Conservation (phyloP, 306 rosid genomes). For the Acacia crassicarpa region DNA sequence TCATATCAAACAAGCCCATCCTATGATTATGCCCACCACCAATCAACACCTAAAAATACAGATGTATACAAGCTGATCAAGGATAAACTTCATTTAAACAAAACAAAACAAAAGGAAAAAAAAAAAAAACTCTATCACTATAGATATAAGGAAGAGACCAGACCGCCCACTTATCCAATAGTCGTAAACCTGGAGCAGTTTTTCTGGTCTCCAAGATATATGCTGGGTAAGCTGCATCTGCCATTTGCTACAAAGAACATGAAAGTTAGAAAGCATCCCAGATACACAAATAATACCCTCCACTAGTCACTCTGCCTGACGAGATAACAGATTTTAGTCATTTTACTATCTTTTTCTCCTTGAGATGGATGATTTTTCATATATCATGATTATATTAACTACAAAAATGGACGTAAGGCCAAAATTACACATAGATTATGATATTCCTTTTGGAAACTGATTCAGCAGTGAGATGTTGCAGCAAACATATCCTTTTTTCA, state of each 20-base stretch:
- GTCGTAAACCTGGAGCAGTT: constrained; percentile 91
- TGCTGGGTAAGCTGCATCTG: constrained; percentile 84
- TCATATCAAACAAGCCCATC: constrained; percentile 94
- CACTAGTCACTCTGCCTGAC: background rate
- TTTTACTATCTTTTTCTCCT: constrained; percentile 6
- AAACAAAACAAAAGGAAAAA: too few species aligned
- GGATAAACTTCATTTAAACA: background rate
- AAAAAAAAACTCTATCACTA: background rate
- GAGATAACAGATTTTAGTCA: constrained; percentile 7
- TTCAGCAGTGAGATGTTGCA: background rate
- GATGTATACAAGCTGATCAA: background rate
- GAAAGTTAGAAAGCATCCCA: constrained; percentile 8
- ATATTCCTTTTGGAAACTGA: background rate
- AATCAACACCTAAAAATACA: constrained; percentile 63
- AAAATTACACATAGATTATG: background rate
- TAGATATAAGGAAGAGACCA: constrained; percentile 40
- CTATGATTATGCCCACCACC: constrained; percentile 92
- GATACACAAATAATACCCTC: background rate
- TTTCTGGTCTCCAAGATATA: constrained; percentile 80
- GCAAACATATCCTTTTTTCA: background rate
- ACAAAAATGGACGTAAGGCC: background rate
- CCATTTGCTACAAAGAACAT: constrained; percentile 69
- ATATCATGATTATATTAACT: background rate
- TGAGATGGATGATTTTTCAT: background rate
- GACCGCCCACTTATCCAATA: constrained; percentile 97